Evolutionary conservation across 305 asterid species (phyloP).

Genomic region (Galium porrigens): DNA sequence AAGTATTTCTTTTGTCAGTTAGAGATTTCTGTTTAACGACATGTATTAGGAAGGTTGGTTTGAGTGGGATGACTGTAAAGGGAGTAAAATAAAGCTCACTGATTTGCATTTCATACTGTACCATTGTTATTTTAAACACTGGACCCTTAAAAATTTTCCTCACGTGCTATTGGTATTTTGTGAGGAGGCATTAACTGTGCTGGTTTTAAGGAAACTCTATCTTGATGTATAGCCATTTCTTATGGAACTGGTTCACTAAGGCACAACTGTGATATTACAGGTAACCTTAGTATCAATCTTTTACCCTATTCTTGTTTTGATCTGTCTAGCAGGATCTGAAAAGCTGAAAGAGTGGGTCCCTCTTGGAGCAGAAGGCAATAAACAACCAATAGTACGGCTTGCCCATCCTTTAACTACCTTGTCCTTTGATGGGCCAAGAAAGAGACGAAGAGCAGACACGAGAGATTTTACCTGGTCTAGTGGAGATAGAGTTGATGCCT

Average conservation of each 20-base stretch:
- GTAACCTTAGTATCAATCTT: neutral
- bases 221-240: neutral
- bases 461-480: conserved; percentile 63
- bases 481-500: conserved; percentile 83
- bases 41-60: neutral
- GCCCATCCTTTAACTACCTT: conserved; percentile 46
- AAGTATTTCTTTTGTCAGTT: neutral
- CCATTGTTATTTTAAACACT: too few relatives aligned
- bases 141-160: neutral
- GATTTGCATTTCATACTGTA: neutral
- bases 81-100: neutral
- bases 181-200: neutral
- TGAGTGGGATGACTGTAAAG: neutral
- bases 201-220: neutral
- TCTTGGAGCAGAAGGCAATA: conserved; percentile 42
- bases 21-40: neutral
- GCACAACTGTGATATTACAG: neutral
- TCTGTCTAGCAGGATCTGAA: conserved; percentile 31
- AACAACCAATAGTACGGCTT: conserved; percentile 46
- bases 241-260: neutral
- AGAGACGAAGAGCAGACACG: conserved; percentile 68
- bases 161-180: neutral
- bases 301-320: neutral
- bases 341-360: conserved; percentile 76
- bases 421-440: conserved; percentile 51